phyloP scores from a whole-genome alignment of 1,284 basidiomycete species.

The Microbotryum intermedium region DNA sequence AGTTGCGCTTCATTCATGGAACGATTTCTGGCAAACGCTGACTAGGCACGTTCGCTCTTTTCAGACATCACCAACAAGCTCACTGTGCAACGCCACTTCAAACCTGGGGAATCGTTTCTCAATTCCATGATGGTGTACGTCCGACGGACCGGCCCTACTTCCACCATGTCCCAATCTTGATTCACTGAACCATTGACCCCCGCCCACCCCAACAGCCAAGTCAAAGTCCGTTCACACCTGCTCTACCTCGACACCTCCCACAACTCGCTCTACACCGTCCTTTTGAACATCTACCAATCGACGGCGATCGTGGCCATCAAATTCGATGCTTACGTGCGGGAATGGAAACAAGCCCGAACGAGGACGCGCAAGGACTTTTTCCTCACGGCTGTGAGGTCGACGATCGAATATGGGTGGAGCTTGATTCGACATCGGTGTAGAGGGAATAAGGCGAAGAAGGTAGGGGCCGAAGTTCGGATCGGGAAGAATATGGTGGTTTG shows the following conservation, averaged over 20 bases:
- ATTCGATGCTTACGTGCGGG: constrained; percentile 69
- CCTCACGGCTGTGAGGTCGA: background rate
- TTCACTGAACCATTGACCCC: background rate
- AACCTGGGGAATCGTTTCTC: constrained; percentile 34
- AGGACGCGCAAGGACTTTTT: constrained; percentile 28
- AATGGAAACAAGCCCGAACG: constrained; percentile 47
- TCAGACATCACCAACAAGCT: constrained; percentile 38
- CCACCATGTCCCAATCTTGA: no score
- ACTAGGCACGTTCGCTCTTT: background rate
- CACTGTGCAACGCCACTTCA: constrained; percentile 35
- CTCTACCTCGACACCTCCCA: constrained; percentile 67
- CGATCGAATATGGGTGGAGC: no score
- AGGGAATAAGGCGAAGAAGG: no score
- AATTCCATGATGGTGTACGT: constrained; percentile 35
- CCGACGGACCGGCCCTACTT: background rate
- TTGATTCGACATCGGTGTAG: no score
- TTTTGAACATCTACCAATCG: constrained; percentile 77
- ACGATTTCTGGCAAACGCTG: background rate
- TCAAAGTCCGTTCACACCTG: constrained; percentile 59
- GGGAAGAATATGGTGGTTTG: no score
- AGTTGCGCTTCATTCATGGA: background rate
- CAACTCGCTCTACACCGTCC: constrained; percentile 56
- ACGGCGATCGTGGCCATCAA: constrained; percentile 81
- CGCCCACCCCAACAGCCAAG: constrained; percentile 42
- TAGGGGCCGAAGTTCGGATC: no score